These are phyloP conservation scores for Detonula confervacea DNA, from an alignment of 352 stramenopile species.

Conservation along the genomic window DNA sequence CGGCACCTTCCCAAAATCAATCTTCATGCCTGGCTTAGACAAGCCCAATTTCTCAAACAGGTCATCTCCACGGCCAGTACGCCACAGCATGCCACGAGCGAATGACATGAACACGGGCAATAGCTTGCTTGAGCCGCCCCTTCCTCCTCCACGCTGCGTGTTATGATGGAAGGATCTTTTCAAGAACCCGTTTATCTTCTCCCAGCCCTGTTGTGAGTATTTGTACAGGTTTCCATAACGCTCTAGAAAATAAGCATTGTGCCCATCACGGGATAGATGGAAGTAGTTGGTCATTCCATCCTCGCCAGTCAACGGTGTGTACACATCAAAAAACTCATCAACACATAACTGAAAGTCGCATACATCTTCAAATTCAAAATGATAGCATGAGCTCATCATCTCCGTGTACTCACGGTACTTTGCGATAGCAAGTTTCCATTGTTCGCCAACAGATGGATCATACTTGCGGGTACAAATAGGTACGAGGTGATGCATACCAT, in stretches of 20 bases:
- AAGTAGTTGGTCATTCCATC: constrained; percentile 47
- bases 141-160: not conserved
- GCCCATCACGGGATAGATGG: constrained; percentile 27
- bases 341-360: constrained; percentile 4
- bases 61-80: not conserved
- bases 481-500: too few species aligned
- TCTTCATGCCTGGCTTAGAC: too few species aligned
- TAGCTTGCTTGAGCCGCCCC: not conserved
- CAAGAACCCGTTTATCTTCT: constrained; percentile 30
- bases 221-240: constrained; percentile 27
- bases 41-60: constrained; percentile 13
- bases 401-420: too few species aligned
- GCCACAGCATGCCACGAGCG: constrained; percentile 1
- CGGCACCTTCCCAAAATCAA: too few species aligned
- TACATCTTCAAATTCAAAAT: not conserved
- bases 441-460: too few species aligned
- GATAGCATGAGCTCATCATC: too few species aligned
- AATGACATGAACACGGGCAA: not conserved
- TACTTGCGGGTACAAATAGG: too few species aligned
- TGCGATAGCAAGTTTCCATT: too few species aligned
- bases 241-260: constrained; percentile 31
- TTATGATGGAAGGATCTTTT: constrained; percentile 17
- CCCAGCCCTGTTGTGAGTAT: constrained; percentile 48
- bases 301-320: not conserved
- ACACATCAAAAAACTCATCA: constrained; percentile 18